These are phyloP conservation scores for Polychaeton citri DNA, from an alignment of 2,329 filamentous ascomycete species.

Conservation along the genomic window DNA sequence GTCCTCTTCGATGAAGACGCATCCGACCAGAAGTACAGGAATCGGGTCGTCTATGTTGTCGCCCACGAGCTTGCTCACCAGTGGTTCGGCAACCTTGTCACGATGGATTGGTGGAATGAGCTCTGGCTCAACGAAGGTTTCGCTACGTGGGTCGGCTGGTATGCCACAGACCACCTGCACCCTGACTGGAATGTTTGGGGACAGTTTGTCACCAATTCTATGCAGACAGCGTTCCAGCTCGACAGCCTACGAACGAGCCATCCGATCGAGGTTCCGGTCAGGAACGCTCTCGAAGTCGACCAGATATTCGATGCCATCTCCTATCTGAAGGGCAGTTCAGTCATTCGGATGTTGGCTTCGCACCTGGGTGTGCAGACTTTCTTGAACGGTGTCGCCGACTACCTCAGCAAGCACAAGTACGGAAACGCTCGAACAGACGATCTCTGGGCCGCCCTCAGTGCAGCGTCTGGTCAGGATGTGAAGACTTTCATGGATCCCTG, in stretches of 20 bases:
- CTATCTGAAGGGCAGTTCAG: slow-evolving; percentile 91
- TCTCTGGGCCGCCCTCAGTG: slow-evolving; percentile 76
- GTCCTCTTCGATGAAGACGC: slow-evolving; percentile 91
- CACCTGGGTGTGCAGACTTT: slow-evolving; percentile 82
- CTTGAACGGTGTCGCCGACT: slow-evolving; percentile 76
- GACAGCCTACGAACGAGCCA: slow-evolving; percentile 87
- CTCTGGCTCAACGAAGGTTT: slow-evolving; percentile 94
- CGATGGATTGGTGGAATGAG: slow-evolving; percentile 74
- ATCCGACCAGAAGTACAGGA: slow-evolving; percentile 82
- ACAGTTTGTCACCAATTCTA: slow-evolving; percentile 90
- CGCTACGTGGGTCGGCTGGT: slow-evolving; percentile 96
- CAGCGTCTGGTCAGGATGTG: slow-evolving; percentile 79
- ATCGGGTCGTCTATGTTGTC: slow-evolving; percentile 89
- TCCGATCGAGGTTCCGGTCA: slow-evolving; percentile 89
- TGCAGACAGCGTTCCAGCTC: slow-evolving; percentile 80
- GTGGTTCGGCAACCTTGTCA: slow-evolving; percentile 92
- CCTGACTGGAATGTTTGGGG: slow-evolving; percentile 98
- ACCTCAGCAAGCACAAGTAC: slow-evolving; percentile 79
- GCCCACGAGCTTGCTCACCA: slow-evolving; percentile 96
- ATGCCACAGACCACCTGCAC: slow-evolving; percentile 79
- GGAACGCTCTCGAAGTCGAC: slow-evolving; percentile 87
- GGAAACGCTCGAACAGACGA: slow-evolving; percentile 83
- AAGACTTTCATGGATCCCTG: slow-evolving; percentile 81
- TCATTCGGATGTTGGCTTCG: slow-evolving; percentile 89
- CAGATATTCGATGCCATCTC: slow-evolving; percentile 97